Base-by-base conservation (phyloP, 495 filamentous ascomycete species). In the Antarctomyces pellizariae region DNA sequence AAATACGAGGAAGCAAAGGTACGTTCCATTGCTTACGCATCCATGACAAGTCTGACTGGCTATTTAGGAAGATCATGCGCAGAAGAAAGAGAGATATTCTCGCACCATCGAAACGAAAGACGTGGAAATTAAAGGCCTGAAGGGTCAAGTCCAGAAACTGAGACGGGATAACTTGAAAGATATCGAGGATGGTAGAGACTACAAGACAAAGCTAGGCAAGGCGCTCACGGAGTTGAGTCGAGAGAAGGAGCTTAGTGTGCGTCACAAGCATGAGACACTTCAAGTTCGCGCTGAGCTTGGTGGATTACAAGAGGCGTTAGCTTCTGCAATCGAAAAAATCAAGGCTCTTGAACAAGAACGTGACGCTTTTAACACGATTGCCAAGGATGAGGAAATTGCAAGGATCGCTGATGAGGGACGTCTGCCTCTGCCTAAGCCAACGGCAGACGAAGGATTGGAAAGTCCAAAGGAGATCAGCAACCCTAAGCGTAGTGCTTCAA, bases 191-290 rank as follows among this genome's bases (percentile, higher is more conserved):
- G 29, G 24, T 41, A 1, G 45, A 56, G 12, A 34, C 44, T 1
- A 61, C n/a, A n/a, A n/a, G n/a, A n/a, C n/a, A n/a, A n/a, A n/a
- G n/a, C n/a, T 55, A 30, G 55, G 64, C 18, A 45, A 44, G n/a
- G 51, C 54, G 13, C 29, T 37, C 17, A 15, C 22, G 2, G 36
- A 40, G 24, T 42, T 64, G 1, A 49, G 52, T 12, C 41, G 45
- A 15, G 55, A 62, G 39, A 60, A 54, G 25, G 52, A 62, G 11
- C 46, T 43, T 7, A 50, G 54, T 37, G 43, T 49, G 21, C 52
- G 50, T 15, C 52, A 59, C 18, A 77, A 77, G 35, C 75, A 86
- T 37, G 77, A 89, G 32, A 61, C 69, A 0, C 83, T 86, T 31
- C 57, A 68, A 16, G 67, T 73, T 3, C 65, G 77, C 28, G 75